Percentiles rank a stretch among this genome's conserved stretches.
These are phyloP conservation scores for Corinectria fuckeliana DNA, from an alignment of 2,329 filamentous ascomycete species.

Conservation along the genomic window DNA sequence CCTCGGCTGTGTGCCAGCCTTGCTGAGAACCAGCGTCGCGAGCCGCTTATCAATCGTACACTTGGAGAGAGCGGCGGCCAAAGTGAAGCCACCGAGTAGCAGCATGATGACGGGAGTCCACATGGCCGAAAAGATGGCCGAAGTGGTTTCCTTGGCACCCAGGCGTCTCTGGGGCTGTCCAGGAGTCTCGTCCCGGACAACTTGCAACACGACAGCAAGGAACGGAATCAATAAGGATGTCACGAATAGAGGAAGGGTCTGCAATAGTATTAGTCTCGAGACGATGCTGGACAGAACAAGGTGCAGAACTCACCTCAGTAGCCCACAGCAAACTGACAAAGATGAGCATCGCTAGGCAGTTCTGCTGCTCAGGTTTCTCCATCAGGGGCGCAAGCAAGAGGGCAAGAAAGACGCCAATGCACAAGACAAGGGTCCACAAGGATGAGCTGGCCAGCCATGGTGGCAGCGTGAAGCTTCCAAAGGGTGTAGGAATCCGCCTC, in stretches of 20 bases:
- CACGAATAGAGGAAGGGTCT: slow-evolving; percentile 96
- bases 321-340: slow-evolving; percentile 97
- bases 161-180: slow-evolving; percentile 69
- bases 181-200: slow-evolving; percentile 76
- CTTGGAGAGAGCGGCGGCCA: slow-evolving; percentile 93
- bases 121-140: slow-evolving; percentile 92
- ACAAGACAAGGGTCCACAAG: slow-evolving; percentile 76
- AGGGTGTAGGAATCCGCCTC: slow-evolving; percentile 78
- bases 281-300: background rate
- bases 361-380: slow-evolving; percentile 88
- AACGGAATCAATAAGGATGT: slow-evolving; percentile 95
- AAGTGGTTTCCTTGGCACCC: slow-evolving; percentile 79
- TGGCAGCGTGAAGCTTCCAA: slow-evolving; percentile 79
- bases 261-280: slow-evolving; percentile 18
- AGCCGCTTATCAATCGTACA: slow-evolving; percentile 98
- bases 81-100: slow-evolving; percentile 91
- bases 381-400: slow-evolving; percentile 82
- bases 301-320: slow-evolving; percentile 72
- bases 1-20: slow-evolving; percentile 87
- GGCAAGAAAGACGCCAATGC: slow-evolving; percentile 75
- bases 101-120: slow-evolving; percentile 99
- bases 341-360: slow-evolving; percentile 90
- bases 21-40: slow-evolving; percentile 94
- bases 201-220: slow-evolving; percentile 83
- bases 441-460: slow-evolving; percentile 84